A percentile compares a stretch with the other conserved stretches of the same genome.
Conservation (phyloP, 768 basidiomycete species). For the Hypholoma sublateritium region DNA sequence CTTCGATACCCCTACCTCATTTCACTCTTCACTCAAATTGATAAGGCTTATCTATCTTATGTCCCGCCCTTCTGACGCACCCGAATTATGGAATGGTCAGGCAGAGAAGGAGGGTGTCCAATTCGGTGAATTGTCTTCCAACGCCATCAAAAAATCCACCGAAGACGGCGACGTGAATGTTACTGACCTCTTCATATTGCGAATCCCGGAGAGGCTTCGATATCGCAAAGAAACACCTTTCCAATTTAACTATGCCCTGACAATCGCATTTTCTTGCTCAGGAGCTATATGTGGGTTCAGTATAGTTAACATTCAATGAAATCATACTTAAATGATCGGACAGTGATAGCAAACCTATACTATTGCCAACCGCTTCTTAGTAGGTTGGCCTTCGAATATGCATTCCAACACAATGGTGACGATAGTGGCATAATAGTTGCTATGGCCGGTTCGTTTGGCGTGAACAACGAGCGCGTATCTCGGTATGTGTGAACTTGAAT, state of each 20-base stretch:
- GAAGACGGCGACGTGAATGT: background rate
- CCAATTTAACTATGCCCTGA: conserved; percentile 52
- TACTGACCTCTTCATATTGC: conserved; percentile 37
- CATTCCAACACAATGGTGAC: background rate
- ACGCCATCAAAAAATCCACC: background rate
- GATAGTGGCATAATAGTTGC: conserved; percentile 31
- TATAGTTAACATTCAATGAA: background rate
- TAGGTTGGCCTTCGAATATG: conserved; percentile 21
- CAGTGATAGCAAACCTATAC: conserved; percentile 70
- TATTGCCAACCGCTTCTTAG: conserved; percentile 81
- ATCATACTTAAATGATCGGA: background rate
- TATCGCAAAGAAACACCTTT: conserved; percentile 51
- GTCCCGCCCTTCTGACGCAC: no score
- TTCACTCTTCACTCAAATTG: no score
- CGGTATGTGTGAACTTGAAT: conserved; percentile 7
- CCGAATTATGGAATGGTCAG: no score
- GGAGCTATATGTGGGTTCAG: background rate
- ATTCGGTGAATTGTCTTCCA: no score
- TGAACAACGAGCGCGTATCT: conserved; percentile 19
- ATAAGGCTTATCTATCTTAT: no score
- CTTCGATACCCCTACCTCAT: no score
- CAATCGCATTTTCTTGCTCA: conserved; percentile 57
- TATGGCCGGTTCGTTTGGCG: conserved; percentile 27
- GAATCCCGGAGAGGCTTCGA: conserved; percentile 56
- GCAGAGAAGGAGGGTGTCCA: no score